Evolutionary conservation across 352 stramenopile species (phyloP), one percentile per base, ranked within the genome.

Genomic region (Ophiocytium majus): DNA sequence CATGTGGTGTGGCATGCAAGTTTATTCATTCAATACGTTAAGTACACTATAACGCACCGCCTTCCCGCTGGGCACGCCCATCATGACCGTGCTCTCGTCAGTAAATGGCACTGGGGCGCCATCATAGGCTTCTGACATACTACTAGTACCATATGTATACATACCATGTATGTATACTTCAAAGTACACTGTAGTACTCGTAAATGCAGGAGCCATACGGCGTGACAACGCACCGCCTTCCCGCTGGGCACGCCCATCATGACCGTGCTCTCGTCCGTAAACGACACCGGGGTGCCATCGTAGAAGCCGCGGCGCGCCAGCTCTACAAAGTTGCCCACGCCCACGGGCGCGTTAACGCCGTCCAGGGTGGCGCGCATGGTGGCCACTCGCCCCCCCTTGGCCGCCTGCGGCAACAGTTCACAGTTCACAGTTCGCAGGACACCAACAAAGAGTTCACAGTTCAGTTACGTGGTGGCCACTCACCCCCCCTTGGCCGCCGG

Each of bases 1-100:
- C n/a, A n/a, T n/a, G n/a, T n/a, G n/a, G n/a, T n/a, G n/a, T n/a
- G n/a, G n/a, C n/a, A n/a, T n/a, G n/a, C n/a, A n/a, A n/a, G n/a
- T n/a, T n/a, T n/a, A n/a, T n/a, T n/a, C n/a, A n/a, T n/a, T n/a
- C n/a, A n/a, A n/a, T n/a, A n/a, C n/a, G n/a, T n/a, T n/a, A n/a
- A n/a, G n/a, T n/a, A n/a, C n/a, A n/a, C n/a, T n/a, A n/a, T 37
- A 17, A 76, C 64, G 5, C 50, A 81, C 75, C 75, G 81, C 10
- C 76, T 85, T 85, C 0, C 35, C 81, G 5, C 33, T 50, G 36
- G 66, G 63, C 66, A 81, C 37, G 64, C 63, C 76, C 19, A 82
- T 83, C 37, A 81, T 85, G 33, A 85, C 81, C 49, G 81, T 83
- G 31, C 57, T 83, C 33, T 85, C 81, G 28, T 85, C 81, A 0